Conservation (phyloP, 2,329 filamentous ascomycete species). For the Pseudogymnoascus verrucosus region DNA sequence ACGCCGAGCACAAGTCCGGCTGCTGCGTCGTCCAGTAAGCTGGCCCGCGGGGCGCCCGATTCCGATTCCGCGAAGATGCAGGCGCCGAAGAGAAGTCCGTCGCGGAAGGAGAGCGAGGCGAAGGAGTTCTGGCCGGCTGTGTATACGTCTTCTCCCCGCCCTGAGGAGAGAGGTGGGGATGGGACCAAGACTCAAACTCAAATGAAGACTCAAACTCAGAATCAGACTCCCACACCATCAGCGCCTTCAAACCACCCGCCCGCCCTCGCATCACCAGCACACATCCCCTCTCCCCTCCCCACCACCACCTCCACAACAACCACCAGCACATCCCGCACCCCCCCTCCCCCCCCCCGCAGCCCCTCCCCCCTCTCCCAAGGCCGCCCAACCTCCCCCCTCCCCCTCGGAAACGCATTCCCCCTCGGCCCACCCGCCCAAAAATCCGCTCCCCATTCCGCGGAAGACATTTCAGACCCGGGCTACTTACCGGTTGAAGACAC, state of each 20-base stretch:
- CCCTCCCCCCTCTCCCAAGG: background rate
- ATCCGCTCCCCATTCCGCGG: background rate
- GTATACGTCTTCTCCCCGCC: background rate
- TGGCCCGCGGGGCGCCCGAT: background rate
- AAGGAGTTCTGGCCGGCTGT: background rate
- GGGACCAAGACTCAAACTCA: background rate
- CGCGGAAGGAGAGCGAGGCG: background rate
- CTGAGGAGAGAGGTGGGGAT: background rate
- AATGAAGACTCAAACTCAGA: too few species aligned
- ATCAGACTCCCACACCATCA: background rate
- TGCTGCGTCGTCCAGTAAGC: background rate
- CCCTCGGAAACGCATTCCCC: background rate
- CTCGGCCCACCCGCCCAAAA: background rate
- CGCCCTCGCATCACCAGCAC: background rate
- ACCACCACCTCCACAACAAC: background rate
- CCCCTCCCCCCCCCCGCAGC: too few species aligned
- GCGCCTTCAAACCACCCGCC: background rate
- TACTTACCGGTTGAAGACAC: background rate
- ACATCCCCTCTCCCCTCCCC: background rate
- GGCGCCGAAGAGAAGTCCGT: background rate
- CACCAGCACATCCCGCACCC: background rate
- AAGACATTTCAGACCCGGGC: background rate
- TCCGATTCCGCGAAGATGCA: background rate
- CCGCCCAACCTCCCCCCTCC: background rate
- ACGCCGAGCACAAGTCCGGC: background rate